A percentile compares a stretch with the other conserved stretches of the same genome.
Conservation (phyloP, 208 protist genomes). For the Trichomonas gallinae region DNA sequence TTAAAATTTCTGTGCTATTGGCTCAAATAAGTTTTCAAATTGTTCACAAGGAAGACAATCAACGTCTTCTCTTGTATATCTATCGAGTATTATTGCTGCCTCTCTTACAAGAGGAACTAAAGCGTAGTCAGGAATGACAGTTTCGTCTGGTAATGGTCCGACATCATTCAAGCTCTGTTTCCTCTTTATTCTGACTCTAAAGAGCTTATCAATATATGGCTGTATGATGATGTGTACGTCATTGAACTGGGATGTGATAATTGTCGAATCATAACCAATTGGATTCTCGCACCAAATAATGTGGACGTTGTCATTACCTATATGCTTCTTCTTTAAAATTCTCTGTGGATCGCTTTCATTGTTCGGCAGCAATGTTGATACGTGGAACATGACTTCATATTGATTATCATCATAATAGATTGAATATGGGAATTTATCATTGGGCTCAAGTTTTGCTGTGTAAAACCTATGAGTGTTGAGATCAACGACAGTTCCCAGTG, state of each 20-base stretch:
- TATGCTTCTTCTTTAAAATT: neutral
- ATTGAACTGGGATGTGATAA: conserved; percentile 19
- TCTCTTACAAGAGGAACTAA: neutral
- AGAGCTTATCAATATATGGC: neutral
- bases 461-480: neutral
- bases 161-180: neutral
- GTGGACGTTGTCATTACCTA: conserved; percentile 21
- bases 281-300: conserved; percentile 13
- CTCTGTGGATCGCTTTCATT: neutral
- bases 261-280: neutral
- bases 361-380: neutral
- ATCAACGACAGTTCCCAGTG: neutral
- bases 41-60: neutral
- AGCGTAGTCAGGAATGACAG: neutral
- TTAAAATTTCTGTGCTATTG: neutral
- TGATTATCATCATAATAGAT: neutral
- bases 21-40: neutral
- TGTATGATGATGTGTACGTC: neutral
- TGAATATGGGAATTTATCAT: neutral
- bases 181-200: neutral
- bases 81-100: neutral
- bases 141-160: neutral
- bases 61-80: neutral
- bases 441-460: neutral
- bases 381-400: conserved; percentile 9